phyloP scores from a whole-genome alignment of 495 filamentous ascomycete species.

The Aspergillus sparsus region DNA sequence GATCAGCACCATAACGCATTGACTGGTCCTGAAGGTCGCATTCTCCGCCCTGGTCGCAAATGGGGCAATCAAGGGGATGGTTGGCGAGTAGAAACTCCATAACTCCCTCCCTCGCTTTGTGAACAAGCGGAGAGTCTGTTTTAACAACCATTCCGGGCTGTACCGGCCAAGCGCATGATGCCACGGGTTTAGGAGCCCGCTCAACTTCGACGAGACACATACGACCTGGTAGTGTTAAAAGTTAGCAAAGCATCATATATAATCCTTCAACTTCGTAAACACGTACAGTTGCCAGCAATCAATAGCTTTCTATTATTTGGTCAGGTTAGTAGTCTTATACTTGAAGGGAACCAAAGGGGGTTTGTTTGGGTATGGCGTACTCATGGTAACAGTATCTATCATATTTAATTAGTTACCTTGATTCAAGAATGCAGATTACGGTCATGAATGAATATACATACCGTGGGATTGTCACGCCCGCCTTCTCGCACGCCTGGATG shows the following conservation, averaged over 20 bases:
- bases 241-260: constrained; percentile 10
- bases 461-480: constrained; percentile 86
- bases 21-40: constrained; percentile 99
- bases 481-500: constrained; percentile 99
- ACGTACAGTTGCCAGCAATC: constrained; percentile 92
- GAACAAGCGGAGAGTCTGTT: constrained; percentile 90
- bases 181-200: constrained; percentile 90
- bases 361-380: constrained; percentile 48
- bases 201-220: constrained; percentile 99
- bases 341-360: not conserved
- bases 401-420: constrained; percentile 38
- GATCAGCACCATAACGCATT: constrained; percentile 95
- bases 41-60: constrained; percentile 98
- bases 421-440: not conserved
- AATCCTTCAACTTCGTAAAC: constrained; percentile 15
- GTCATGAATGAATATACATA: constrained; percentile 35
- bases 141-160: constrained; percentile 98
- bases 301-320: constrained; percentile 72
- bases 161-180: constrained; percentile 98
- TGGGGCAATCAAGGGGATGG: constrained; percentile 95
- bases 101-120: constrained; percentile 96
- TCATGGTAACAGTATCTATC: constrained; percentile 98
- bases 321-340: constrained; percentile 31
- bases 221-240: constrained; percentile 51
- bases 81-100: constrained; percentile 99